Evolutionary conservation across 2,329 filamentous ascomycete species (phyloP).

Genomic region (Phialocephala subalpina): DNA sequence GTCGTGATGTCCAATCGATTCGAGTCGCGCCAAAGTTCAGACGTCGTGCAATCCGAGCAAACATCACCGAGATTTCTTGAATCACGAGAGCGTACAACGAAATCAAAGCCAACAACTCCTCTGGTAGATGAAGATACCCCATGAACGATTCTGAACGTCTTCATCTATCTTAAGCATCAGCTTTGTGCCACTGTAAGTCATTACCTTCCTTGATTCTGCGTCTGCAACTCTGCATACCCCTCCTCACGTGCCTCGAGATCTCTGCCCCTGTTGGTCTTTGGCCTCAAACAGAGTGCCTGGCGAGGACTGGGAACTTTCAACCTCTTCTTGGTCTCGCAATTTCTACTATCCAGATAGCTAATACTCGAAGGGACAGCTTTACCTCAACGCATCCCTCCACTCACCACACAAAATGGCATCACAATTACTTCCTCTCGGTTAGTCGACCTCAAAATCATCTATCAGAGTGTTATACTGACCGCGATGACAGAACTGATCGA

Average conservation of each 20-base stretch:
- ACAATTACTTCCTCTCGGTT: slow-evolving; percentile 43
- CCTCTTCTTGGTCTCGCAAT: background rate
- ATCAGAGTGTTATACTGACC: slow-evolving; percentile 33
- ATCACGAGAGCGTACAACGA: slow-evolving; percentile 27
- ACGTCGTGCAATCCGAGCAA: slow-evolving; percentile 31
- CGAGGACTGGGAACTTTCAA: background rate
- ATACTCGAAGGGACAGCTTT: background rate
- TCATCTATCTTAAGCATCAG: background rate
- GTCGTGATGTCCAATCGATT: slow-evolving; percentile 32
- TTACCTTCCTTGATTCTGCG: background rate
- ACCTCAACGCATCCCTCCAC: background rate
- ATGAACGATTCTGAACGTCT: background rate
- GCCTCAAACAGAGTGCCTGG: background rate
- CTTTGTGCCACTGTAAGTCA: slow-evolving; percentile 14
- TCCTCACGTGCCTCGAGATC: background rate
- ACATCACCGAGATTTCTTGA: slow-evolving; percentile 22
- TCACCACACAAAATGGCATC: slow-evolving; percentile 38
- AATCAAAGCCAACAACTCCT: background rate
- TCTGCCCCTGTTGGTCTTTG: background rate
- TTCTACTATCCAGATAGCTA: background rate
- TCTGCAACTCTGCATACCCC: background rate
- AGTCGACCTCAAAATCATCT: slow-evolving; percentile 9
- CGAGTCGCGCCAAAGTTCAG: slow-evolving; percentile 6
- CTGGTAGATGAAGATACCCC: background rate
- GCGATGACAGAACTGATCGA: slow-evolving; percentile 84